Base-by-base conservation (phyloP, 805 yeast genomes). In the Kodamaea jinghongensis region DNA sequence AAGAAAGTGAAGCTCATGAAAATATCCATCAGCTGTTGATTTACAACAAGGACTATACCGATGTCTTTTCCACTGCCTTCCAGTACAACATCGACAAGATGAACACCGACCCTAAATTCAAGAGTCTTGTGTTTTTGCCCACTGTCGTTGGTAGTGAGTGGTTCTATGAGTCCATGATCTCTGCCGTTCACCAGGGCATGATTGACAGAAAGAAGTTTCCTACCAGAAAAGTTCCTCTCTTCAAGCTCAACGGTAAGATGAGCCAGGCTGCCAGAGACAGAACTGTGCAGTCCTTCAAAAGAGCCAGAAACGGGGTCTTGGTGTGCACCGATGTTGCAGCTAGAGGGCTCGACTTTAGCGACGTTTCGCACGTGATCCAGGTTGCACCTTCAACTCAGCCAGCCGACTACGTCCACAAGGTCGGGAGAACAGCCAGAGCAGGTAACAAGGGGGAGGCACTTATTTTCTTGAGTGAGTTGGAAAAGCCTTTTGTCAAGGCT, bases 341-440 rank as follows among this genome's bases (percentile, higher is more conserved):
- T 10, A 80, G 98, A 66, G 98, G 98, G 50, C 81, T 91, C 83
- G 97, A 91, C 68, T 86, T 91, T 74, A 93, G 90, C 41, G 78
- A 79, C 51, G 95, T 91, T 20, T 65, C 88, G 17, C 86, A 87
- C 56, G 97, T 91, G 38, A 67, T 85, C 51, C 97, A 91, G 67
- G 61, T 87, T 39, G 86, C 91, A 49, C 73, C 81, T n/a, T 86
- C 93, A 45, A 64, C 73, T 34, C 86, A 82, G 42, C 63, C 79
- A 16, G 78, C 90, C n/a, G 83, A 84, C 47, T 89, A 90, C 58
- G 79, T 89, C 43, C 98, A 91, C 65, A 83, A 96, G 62, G 83
- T 91, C 55, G 98, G 98, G 44, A 82, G 98, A 73, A 91, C 97
- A 11, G 98, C 95, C 31, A 80, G 98, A 66, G 95, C 90, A 40